Percentiles rank a stretch among this genome's conserved stretches.
These are phyloP conservation scores for Ophiostoma pallidulum DNA, from an alignment of 2,329 filamentous ascomycete species.

Conservation along the genomic window DNA sequence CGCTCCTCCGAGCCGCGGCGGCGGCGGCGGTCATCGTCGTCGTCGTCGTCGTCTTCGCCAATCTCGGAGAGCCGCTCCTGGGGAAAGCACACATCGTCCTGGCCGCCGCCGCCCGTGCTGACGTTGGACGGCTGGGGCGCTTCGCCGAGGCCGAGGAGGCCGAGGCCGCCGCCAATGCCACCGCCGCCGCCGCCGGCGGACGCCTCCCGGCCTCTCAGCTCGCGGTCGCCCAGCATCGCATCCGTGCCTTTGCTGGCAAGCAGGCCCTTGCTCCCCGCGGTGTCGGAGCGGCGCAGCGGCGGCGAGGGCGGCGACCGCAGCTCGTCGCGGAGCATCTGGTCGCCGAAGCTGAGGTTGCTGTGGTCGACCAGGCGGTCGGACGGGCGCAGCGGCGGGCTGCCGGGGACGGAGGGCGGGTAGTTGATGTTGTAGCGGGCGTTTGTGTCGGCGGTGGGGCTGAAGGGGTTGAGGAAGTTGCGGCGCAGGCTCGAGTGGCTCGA, in stretches of 20 bases:
- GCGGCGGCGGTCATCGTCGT: conserved; percentile 27
- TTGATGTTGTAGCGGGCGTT: conserved; percentile 55
- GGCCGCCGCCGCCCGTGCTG: conserved; percentile 38
- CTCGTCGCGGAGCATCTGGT: conserved; percentile 62
- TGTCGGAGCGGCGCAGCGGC: conserved; percentile 1
- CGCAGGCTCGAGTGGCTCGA: conserved; percentile 44
- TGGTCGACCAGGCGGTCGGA: conserved; percentile 38
- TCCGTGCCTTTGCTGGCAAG: no score
- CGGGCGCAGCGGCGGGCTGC: conserved; percentile 46
- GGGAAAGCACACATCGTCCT: conserved; percentile 91
- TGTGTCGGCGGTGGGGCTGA: conserved; percentile 19
- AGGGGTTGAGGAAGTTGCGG: conserved; percentile 26
- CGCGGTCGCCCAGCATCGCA: not conserved
- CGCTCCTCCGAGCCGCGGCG: conserved; percentile 6
- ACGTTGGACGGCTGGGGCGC: no score
- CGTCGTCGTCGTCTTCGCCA: conserved; percentile 61
- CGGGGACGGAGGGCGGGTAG: conserved; percentile 59
- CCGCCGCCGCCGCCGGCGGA: not conserved
- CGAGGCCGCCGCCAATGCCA: no score
- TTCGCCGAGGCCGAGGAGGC: no score
- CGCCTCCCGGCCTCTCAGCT: not conserved
- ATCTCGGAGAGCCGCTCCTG: conserved; percentile 69
- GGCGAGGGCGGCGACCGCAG: conserved; percentile 24
- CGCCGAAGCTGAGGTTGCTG: conserved; percentile 53
- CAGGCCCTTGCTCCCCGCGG: no score